Conservation (phyloP, 2,329 filamentous ascomycete genomes). For the Pestalotiopsis sp. region DNA sequence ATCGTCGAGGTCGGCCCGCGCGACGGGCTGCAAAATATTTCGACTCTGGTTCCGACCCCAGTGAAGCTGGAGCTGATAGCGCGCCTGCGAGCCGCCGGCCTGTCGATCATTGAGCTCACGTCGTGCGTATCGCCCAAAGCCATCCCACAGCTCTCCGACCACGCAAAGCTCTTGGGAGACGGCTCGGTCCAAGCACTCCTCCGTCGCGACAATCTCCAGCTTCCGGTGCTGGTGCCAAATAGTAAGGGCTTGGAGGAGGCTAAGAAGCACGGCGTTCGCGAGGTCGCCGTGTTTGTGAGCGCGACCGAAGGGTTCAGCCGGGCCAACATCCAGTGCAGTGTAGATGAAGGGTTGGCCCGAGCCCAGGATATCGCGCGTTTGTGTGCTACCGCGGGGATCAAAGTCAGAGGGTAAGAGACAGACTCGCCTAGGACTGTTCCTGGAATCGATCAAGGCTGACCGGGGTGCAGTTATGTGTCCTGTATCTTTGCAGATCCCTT, state of each 20-base stretch:
- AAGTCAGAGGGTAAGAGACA: not conserved
- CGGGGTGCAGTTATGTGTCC: constrained; percentile 48
- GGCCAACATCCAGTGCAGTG: constrained; percentile 62
- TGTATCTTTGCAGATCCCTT: constrained; percentile 59
- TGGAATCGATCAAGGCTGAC: not conserved
- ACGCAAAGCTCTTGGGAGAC: not conserved
- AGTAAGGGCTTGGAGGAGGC: constrained; percentile 53
- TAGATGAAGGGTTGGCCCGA: constrained; percentile 50
- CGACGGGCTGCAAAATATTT: constrained; percentile 1
- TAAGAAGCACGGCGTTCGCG: constrained; percentile 19
- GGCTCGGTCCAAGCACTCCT: not conserved
- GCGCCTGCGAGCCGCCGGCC: not conserved
- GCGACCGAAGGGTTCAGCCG: constrained; percentile 61
- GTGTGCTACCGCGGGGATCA: not conserved
- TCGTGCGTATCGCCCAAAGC: not conserved
- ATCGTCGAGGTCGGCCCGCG: constrained; percentile 5
- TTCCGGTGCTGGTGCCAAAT: not conserved
- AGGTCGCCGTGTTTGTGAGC: constrained; percentile 58
- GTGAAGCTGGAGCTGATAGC: not conserved
- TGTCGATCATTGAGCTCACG: not conserved
- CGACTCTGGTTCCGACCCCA: not conserved
- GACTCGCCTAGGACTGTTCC: not conserved
- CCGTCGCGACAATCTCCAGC: not conserved
- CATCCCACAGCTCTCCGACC: not conserved
- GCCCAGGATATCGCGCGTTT: not conserved